A percentile compares a stretch with the other conserved stretches of the same genome.
phyloP scores from a whole-genome alignment of 495 filamentous ascomycete genomes.

The Lasiosphaeris hirsuta region DNA sequence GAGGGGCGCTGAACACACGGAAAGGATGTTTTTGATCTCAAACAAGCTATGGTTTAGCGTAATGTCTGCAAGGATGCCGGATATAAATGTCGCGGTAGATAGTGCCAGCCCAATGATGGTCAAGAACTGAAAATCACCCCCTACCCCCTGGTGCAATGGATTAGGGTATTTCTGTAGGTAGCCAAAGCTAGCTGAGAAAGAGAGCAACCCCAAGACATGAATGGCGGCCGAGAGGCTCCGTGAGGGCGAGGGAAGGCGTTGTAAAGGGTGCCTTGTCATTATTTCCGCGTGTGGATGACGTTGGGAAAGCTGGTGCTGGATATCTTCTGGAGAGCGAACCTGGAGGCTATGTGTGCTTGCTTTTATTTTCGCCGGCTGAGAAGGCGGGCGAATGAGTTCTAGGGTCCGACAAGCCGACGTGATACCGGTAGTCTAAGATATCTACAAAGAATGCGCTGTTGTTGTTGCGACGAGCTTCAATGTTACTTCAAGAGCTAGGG shows the following conservation, averaged over 20 bases:
- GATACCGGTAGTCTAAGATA: no score
- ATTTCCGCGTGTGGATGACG: neutral
- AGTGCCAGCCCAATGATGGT: slow-evolving; percentile 78
- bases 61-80: slow-evolving; percentile 73
- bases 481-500: no score
- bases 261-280: slow-evolving; percentile 60
- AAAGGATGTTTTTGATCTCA: slow-evolving; percentile 67
- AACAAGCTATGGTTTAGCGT: slow-evolving; percentile 64
- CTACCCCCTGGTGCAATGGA: slow-evolving; percentile 63
- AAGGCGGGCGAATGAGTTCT: no score
- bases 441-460: no score
- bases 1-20: slow-evolving; percentile 70
- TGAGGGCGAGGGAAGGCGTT: slow-evolving; percentile 68
- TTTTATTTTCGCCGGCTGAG: no score
- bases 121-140: slow-evolving; percentile 81
- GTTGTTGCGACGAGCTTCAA: no score
- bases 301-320: neutral
- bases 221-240: slow-evolving; percentile 63
- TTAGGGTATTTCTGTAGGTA: slow-evolving; percentile 44
- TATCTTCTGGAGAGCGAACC: no score
- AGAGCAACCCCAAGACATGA: slow-evolving; percentile 67
- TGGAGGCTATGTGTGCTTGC: no score
- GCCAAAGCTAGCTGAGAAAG: slow-evolving; percentile 66
- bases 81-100: slow-evolving; percentile 63
- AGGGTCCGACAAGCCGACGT: no score